Percentiles rank a stretch among this genome's conserved stretches.
Evolutionary conservation across 2,329 filamentous ascomycete genomes (phyloP).

Genomic region (Incumbomyces lentus): DNA sequence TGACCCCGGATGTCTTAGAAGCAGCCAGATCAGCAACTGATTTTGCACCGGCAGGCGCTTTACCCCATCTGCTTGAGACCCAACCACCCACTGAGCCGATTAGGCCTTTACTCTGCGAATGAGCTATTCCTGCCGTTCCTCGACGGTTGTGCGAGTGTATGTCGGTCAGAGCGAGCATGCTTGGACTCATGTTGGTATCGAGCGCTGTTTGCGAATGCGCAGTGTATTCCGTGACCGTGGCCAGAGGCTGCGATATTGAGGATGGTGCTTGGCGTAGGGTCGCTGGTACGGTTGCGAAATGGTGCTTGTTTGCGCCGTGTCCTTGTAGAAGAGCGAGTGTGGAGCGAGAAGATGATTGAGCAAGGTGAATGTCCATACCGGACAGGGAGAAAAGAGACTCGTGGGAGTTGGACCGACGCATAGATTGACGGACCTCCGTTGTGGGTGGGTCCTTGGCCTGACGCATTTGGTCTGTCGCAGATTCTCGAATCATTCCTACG

Average conservation of each 20-base stretch:
- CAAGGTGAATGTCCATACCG: constrained; percentile 84
- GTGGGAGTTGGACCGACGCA: constrained; percentile 64
- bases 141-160: constrained; percentile 14
- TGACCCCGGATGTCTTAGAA: not conserved
- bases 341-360: constrained; percentile 62
- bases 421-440: constrained; percentile 24
- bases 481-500: too few species aligned
- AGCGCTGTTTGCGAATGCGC: constrained; percentile 39
- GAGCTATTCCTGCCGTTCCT: constrained; percentile 18
- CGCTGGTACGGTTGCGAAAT: constrained; percentile 23
- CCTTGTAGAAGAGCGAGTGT: constrained; percentile 19
- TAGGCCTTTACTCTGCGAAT: constrained; percentile 26
- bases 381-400: constrained; percentile 82
- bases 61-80: constrained; percentile 55
- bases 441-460: not conserved
- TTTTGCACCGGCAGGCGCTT: constrained; percentile 34
- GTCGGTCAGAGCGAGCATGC: constrained; percentile 16
- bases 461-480: not conserved
- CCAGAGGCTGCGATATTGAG: constrained; percentile 37
- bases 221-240: constrained; percentile 44
- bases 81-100: constrained; percentile 53
- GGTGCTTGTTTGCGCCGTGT: constrained; percentile 13
- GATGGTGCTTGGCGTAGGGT: constrained; percentile 8
- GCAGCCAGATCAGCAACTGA: constrained; percentile 15
- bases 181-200: constrained; percentile 8